Evolutionary conservation across 2,329 filamentous ascomycete species (phyloP).

Genomic region (Pseudocercospora fuligena): DNA sequence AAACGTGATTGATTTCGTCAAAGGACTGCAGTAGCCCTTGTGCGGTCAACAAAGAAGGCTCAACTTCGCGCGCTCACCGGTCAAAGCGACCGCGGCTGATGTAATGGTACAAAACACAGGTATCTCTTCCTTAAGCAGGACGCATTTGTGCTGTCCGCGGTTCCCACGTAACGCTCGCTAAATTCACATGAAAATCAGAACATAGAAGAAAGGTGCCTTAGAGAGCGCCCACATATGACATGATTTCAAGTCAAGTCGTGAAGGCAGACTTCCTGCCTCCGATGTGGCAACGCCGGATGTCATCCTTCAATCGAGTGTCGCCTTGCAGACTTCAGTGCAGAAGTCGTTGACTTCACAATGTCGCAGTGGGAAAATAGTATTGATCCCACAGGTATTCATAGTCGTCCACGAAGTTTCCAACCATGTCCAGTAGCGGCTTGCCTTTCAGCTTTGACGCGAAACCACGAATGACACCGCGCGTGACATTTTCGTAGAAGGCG

Average conservation of each 20-base stretch:
- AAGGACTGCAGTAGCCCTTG: background rate
- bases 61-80: slow-evolving; percentile 14
- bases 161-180: slow-evolving; percentile 22
- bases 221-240: background rate
- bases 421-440: slow-evolving; percentile 76
- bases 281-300: too few relatives aligned
- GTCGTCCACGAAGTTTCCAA: slow-evolving; percentile 87
- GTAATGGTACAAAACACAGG: slow-evolving; percentile 8
- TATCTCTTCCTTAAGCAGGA: background rate
- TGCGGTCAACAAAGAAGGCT: slow-evolving; percentile 16
- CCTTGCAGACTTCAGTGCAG: background rate
- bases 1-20: slow-evolving; percentile 8
- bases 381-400: slow-evolving; percentile 99
- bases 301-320: too few relatives aligned
- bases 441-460: slow-evolving; percentile 72
- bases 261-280: too few relatives aligned
- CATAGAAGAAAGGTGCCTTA: background rate
- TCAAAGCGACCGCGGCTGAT: slow-evolving; percentile 14
- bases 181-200: slow-evolving; percentile 1
- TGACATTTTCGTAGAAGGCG: slow-evolving; percentile 94
- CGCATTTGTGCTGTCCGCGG: slow-evolving; percentile 11
- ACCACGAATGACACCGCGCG: slow-evolving; percentile 69
- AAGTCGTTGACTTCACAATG: slow-evolving; percentile 46
- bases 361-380: slow-evolving; percentile 83
- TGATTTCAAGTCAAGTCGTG: background rate